Evolutionary conservation across 192 early-diverging fungal species (phyloP), one percentile per base, ranked within the genome.

Genomic region (Funneliformis mosseae): DNA sequence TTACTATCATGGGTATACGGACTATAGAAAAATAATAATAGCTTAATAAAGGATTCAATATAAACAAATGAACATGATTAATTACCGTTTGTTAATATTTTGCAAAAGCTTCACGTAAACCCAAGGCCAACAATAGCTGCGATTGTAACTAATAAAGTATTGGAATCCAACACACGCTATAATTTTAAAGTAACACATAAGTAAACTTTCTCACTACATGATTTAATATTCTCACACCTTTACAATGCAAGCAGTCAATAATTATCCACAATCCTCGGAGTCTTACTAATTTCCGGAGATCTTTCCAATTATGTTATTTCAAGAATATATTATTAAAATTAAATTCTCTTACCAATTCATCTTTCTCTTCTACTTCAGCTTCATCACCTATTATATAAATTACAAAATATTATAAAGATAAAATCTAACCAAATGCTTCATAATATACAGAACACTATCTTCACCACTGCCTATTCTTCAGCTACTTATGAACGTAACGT

Each of bases 401-500:
- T 33, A 45, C 38, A 43, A 68, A 10, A 68, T 16, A 28, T n/a
- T 39, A 50, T n/a, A n/a, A 18, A 46, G 45, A 27, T 46, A n/a
- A 43, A 74, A n/a, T 12, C 33, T 59, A 18, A 33, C 39, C 4
- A 43, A 46, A 45, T 72, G 9, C 9, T 14, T 3, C 10, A 16
- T 10, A 42, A 23, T 16, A 9, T 45, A 76, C 73, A 77, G 78
- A 7, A 43, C 69, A 43, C 75, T 88, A 42, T 78, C 76, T 8
- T 78, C 83, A 4, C 63, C 85, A 41, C 88, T 0, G 72, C 85
- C 61, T 78, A 81, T 16, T 85, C 90, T 11, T 82, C 81, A 38
- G 88, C 93, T 81, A 94, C 92, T 83, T 98, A 94, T 38, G 95
- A 94, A 23, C 97, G 87, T 41, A 97, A 85, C 90, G 74, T 95